Conservation (phyloP, 163 green algal genomes). For the Scenedesmus sp. region DNA sequence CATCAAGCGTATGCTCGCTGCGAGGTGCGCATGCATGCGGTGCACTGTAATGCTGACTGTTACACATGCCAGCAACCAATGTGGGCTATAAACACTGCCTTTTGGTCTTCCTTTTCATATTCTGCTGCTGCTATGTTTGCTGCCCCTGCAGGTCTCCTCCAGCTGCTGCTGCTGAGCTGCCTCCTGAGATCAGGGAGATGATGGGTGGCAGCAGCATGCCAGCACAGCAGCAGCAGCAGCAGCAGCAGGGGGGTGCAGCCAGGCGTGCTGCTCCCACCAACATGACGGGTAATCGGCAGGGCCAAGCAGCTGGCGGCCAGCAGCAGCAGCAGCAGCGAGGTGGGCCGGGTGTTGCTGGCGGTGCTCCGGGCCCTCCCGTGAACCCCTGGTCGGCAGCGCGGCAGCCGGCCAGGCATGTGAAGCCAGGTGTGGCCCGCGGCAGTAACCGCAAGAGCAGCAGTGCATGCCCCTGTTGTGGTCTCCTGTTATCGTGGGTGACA, state of each 20-base stretch:
- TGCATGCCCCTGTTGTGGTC: background rate
- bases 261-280: background rate
- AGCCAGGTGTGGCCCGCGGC: background rate
- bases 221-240: background rate
- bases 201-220: background rate
- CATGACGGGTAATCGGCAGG: background rate
- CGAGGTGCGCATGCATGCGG: too few relatives aligned
- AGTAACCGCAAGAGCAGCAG: background rate
- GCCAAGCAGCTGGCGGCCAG: background rate
- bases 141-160: background rate
- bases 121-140: background rate
- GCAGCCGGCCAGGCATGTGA: slow-evolving; percentile 21
- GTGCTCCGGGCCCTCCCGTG: background rate
- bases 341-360: too few relatives aligned
- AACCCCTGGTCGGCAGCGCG: background rate
- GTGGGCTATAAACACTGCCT: too few relatives aligned
- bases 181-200: slow-evolving; percentile 6
- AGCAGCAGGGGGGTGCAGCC: too few relatives aligned
- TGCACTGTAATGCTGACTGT: too few relatives aligned
- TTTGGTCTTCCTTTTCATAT: too few relatives aligned
- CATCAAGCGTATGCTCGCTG: too few relatives aligned
- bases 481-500: too few relatives aligned
- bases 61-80: too few relatives aligned
- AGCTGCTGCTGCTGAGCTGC: background rate
- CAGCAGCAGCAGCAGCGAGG: slow-evolving; percentile 33